Base-by-base conservation (phyloP, 208 protist genomes). In the Wallacemonas sp. region DNA sequence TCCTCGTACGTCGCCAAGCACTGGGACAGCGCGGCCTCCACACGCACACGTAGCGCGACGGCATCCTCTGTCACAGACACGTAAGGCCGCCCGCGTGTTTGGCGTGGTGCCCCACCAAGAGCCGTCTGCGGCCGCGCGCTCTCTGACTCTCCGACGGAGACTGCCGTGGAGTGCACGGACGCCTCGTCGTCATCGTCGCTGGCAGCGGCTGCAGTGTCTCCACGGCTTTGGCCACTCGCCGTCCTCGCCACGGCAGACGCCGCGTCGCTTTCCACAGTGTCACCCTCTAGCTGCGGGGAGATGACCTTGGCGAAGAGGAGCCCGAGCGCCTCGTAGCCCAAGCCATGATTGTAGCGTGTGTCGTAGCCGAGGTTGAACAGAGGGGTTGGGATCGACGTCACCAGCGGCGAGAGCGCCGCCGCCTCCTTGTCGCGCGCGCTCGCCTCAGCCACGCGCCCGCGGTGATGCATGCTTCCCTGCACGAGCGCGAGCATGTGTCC, bases 251-350 rank as follows among this genome's bases (percentile, higher is more conserved):
- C 36, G 22, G 3, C 15, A 9, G 41, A 10, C 38, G 26, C 19
- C 24, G 19, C 30, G 1, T 63, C 19, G 33, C 27, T 24, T 17
- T 62, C 30, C 33, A 12, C 42, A 34, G 27, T 30, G 9, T 63
- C 45, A 5, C 36, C 44, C 22, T 87, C 78, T 15, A 96, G 67
- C 59, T 87, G 74, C 22, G 91, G 91, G 12, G 89, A 66, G 17
- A 96, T 74, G 3, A 91, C 87, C 38, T 85, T 85, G 2, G 91
- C 85, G 41, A 96, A 96, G 26, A 96, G 70, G 46, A 96, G 42
- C 3, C 85, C 91, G 12, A 96, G 81, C 6, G 78, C 78, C 66
- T 96, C 87, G 71, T 92, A 96, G 26, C 91, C 91, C 27, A 91
- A 71, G 8, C 91, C 91, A 27, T 85, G 83, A 64, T 96, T 96